These are phyloP conservation scores for Chenopodium formosanum DNA, from an alignment of 148 eudicot genomes.

Conservation along the genomic window DNA sequence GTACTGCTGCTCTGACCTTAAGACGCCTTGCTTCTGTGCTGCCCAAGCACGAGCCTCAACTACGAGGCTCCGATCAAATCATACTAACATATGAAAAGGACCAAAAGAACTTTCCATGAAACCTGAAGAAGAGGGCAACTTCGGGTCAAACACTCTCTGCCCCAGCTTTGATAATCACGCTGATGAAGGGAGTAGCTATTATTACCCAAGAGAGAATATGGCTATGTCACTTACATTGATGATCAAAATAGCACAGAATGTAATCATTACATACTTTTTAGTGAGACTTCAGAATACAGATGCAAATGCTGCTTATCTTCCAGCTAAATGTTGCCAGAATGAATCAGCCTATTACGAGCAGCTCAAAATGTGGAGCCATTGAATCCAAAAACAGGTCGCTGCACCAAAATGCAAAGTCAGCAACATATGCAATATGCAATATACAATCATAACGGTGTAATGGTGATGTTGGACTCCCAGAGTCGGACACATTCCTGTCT, in stretches of 20 bases:
- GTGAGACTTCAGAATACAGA: not conserved
- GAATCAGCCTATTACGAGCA: not conserved
- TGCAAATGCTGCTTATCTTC: not conserved
- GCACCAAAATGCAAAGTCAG: constrained; percentile 21
- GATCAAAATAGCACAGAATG: not conserved
- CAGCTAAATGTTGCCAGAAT: not conserved
- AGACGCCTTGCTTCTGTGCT: too few species aligned
- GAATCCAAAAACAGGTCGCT: constrained; percentile 79
- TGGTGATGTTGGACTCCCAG: not conserved
- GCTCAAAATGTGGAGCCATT: constrained; percentile 80
- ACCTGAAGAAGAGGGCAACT: too few species aligned
- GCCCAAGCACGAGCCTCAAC: too few species aligned
- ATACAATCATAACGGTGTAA: not conserved
- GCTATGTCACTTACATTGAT: not conserved
- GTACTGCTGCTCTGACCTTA: too few species aligned
- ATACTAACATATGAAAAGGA: not conserved
- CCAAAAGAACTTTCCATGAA: not conserved
- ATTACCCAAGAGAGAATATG: not conserved
- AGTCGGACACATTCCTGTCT: not conserved
- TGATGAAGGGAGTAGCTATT: not conserved
- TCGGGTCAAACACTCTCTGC: too few species aligned
- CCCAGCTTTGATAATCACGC: too few species aligned
- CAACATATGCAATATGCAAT: not conserved
- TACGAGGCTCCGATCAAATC: too few species aligned
- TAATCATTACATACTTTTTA: not conserved